Evolutionary conservation across 345 rosid genomes (phyloP).

Genomic region (Moricandia arvensis): DNA sequence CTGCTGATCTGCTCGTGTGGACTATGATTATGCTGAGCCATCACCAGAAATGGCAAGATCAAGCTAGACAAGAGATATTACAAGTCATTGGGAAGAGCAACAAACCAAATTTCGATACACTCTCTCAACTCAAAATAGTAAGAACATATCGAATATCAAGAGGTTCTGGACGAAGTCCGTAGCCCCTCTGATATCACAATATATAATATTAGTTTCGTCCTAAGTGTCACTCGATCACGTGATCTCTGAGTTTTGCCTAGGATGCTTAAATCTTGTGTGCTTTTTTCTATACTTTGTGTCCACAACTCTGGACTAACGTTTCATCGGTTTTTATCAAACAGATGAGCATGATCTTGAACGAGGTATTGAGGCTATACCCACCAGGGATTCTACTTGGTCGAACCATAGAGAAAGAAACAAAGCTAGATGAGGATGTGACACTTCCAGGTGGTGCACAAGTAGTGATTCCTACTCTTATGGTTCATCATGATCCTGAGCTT

Average conservation of each 20-base stretch:
- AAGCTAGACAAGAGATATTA: conserved; percentile 66
- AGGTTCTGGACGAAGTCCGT: not conserved
- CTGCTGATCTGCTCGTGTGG: conserved; percentile 66
- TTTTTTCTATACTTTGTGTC: not conserved
- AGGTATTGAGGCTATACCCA: conserved; percentile 40
- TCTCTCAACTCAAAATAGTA: conserved; percentile 55
- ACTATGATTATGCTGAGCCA: conserved; percentile 53
- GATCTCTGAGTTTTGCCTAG: not conserved
- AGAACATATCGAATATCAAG: not conserved
- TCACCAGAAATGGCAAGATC: conserved; percentile 61
- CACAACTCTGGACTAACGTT: not conserved
- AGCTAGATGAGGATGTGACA: conserved; percentile 42
- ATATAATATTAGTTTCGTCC: not conserved
- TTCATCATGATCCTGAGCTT: conserved; percentile 50
- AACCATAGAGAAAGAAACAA: conserved; percentile 37
- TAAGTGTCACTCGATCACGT: not conserved
- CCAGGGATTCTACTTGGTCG: conserved; percentile 28
- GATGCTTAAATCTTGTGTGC: not conserved
- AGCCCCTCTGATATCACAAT: not conserved
- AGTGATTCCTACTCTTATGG: conserved; percentile 26
- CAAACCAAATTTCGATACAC: conserved; percentile 37
- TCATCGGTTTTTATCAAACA: not conserved
- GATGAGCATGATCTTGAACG: conserved; percentile 39
- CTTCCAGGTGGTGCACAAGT: conserved; percentile 43
- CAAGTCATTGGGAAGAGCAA: conserved; percentile 43